Percentiles rank a stretch among this genome's conserved stretches.
phyloP scores from a whole-genome alignment of 2,329 filamentous ascomycete species.

The Waltergamsia citrina region DNA sequence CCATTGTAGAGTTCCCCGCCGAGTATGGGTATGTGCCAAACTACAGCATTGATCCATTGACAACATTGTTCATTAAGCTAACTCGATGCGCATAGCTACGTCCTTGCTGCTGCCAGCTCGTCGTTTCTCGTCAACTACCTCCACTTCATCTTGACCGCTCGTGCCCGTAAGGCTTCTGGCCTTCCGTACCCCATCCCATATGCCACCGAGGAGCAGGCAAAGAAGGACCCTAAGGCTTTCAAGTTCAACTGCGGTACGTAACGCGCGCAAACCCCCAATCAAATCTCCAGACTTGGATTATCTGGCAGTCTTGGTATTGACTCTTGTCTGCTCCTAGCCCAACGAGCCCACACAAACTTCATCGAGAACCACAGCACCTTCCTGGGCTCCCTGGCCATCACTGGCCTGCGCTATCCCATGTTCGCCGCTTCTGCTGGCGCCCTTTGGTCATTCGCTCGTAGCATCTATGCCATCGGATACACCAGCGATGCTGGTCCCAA shows the following conservation, averaged over 20 bases:
- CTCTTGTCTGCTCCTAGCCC: slow-evolving; percentile 25
- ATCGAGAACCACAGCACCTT: slow-evolving; percentile 49
- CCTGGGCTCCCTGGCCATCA: slow-evolving; percentile 41
- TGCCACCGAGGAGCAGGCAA: slow-evolving; percentile 41
- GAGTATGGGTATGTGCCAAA: slow-evolving; percentile 37
- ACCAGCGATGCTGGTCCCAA: slow-evolving; percentile 29
- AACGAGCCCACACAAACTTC: slow-evolving; percentile 55
- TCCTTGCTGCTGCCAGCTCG: slow-evolving; percentile 46
- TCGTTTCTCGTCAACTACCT: slow-evolving; percentile 48
- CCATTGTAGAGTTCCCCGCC: slow-evolving; percentile 31
- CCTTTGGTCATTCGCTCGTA: slow-evolving; percentile 41
- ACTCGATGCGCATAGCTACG: slow-evolving; percentile 37
- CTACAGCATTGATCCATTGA: neutral
- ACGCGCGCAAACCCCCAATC: too few species aligned
- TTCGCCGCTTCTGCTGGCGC: slow-evolving; percentile 37
- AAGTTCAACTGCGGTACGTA: slow-evolving; percentile 54
- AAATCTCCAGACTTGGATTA: too few species aligned
- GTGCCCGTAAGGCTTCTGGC: slow-evolving; percentile 40
- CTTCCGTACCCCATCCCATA: slow-evolving; percentile 50
- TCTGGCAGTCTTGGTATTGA: too few species aligned
- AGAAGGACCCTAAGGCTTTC: slow-evolving; percentile 42
- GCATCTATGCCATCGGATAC: slow-evolving; percentile 49
- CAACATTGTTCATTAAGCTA: neutral
- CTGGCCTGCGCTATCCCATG: slow-evolving; percentile 45
- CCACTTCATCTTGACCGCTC: slow-evolving; percentile 37